These are phyloP conservation scores for Aspergillus funiculosus DNA, from an alignment of 495 filamentous ascomycete genomes.

Conservation along the genomic window DNA sequence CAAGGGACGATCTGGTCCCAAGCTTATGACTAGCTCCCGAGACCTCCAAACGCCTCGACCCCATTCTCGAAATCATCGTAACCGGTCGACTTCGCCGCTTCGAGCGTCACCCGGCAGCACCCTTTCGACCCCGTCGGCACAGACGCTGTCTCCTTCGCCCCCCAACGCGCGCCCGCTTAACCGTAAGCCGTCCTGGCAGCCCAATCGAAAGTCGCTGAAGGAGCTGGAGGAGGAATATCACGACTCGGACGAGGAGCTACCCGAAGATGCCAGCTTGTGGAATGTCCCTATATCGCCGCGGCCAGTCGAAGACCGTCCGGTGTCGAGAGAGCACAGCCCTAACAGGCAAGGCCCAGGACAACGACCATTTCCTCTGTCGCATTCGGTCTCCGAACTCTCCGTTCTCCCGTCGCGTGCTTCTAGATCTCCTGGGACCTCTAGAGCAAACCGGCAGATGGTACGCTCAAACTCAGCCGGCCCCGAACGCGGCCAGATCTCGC, in stretches of 20 bases:
- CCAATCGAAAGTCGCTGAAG: slow-evolving; percentile 66
- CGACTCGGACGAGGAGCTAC: slow-evolving; percentile 87
- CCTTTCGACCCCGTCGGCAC: slow-evolving; percentile 24
- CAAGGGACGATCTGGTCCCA: slow-evolving; percentile 23
- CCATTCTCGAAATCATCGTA: slow-evolving; percentile 27
- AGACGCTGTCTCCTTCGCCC: slow-evolving; percentile 38
- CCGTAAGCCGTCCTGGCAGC: slow-evolving; percentile 60
- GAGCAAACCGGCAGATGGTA: slow-evolving; percentile 24
- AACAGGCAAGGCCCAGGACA: slow-evolving; percentile 43
- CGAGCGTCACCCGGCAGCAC: slow-evolving; percentile 28
- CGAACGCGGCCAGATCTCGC: slow-evolving; percentile 42
- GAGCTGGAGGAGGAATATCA: slow-evolving; percentile 84
- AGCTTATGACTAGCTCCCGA: slow-evolving; percentile 21
- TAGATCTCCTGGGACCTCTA: slow-evolving; percentile 31
- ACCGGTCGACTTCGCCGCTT: slow-evolving; percentile 39
- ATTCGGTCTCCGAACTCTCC: slow-evolving; percentile 29
- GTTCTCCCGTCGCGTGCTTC: slow-evolving; percentile 10
- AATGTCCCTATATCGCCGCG: slow-evolving; percentile 94
- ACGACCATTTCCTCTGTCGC: slow-evolving; percentile 38
- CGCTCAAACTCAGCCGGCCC: slow-evolving; percentile 44
- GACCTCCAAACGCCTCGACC: slow-evolving; percentile 24
- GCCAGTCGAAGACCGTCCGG: slow-evolving; percentile 58
- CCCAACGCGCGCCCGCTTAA: slow-evolving; percentile 26
- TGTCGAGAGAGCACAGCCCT: slow-evolving; percentile 48
- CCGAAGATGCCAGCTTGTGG: slow-evolving; percentile 83